phyloP scores from a whole-genome alignment of 192 early-diverging fungal genomes.

The Chytriomyces sp. region DNA sequence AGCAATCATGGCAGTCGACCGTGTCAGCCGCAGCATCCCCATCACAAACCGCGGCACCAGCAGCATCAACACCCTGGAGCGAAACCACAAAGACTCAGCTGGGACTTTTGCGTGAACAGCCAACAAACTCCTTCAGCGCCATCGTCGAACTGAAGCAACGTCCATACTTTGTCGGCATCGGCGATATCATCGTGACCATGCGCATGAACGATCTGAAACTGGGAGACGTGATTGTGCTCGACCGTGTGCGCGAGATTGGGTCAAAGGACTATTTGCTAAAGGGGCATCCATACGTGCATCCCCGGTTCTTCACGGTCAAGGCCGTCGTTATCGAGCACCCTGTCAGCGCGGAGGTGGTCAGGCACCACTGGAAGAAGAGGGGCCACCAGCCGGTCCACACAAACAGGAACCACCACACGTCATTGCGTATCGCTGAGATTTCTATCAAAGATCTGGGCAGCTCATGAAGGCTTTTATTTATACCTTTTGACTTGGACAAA shows the following conservation, averaged over 20 bases:
- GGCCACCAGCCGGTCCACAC: conserved; percentile 38
- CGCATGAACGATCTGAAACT: conserved; percentile 81
- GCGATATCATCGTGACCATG: conserved; percentile 86
- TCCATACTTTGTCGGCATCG: conserved; percentile 85
- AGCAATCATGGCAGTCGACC: too few species aligned
- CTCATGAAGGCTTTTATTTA: conserved; percentile 10
- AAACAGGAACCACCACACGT: conserved; percentile 54
- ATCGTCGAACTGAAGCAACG: conserved; percentile 86
- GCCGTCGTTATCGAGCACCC: conserved; percentile 91
- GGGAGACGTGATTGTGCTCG: conserved; percentile 86
- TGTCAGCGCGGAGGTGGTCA: conserved; percentile 43
- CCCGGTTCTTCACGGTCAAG: conserved; percentile 74
- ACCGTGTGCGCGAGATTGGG: conserved; percentile 86
- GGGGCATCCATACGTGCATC: conserved; percentile 83
- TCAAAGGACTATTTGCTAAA: conserved; percentile 81
- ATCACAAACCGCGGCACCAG: too few species aligned
- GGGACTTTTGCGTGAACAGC: conserved; percentile 37
- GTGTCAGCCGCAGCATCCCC: too few species aligned
- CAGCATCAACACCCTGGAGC: conserved; percentile 9
- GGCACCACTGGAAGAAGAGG: conserved; percentile 45
- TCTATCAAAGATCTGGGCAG: conserved; percentile 41
- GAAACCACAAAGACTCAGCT: conserved; percentile 37
- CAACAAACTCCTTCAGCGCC: conserved; percentile 66
- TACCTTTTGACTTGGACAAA: neutral
- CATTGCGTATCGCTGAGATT: conserved; percentile 52